phyloP scores from a whole-genome alignment of 441 rosid species.

The Populus hybrid region DNA sequence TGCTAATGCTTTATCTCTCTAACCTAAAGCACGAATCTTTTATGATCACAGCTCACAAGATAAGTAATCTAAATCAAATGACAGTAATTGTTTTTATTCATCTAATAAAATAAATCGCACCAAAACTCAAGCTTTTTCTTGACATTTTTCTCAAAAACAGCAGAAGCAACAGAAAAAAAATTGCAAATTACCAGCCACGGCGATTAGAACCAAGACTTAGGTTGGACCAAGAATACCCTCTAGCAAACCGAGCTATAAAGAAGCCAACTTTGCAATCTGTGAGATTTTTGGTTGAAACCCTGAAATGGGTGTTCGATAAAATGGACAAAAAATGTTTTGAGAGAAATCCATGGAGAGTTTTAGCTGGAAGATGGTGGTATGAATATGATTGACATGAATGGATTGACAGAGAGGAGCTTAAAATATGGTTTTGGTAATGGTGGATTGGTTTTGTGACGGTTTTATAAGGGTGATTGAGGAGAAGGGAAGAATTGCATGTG shows the following conservation, averaged over 20 bases:
- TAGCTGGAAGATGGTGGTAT: conserved; percentile 10
- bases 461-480: conserved; percentile 22
- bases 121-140: background rate
- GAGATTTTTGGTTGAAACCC: conserved; percentile 26
- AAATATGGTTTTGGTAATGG: conserved; percentile 16
- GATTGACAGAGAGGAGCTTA: conserved; percentile 24
- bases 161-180: background rate
- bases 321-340: conserved; percentile 24
- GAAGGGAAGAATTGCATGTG: conserved; percentile 27
- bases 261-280: conserved; percentile 36
- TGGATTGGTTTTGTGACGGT: conserved; percentile 23
- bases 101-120: background rate
- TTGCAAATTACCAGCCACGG: conserved; percentile 40
- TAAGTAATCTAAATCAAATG: background rate
- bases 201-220: conserved; percentile 31
- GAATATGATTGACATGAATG: conserved; percentile 28
- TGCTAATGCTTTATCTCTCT: background rate
- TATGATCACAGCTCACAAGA: background rate
- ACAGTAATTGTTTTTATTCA: background rate
- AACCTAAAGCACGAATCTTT: background rate
- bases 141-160: background rate
- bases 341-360: conserved; percentile 28
- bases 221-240: conserved; percentile 30
- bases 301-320: conserved; percentile 29
- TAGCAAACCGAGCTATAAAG: conserved; percentile 35